Conservation (phyloP, 2,329 filamentous ascomycete genomes). For the Bipolaris sorokiniana region DNA sequence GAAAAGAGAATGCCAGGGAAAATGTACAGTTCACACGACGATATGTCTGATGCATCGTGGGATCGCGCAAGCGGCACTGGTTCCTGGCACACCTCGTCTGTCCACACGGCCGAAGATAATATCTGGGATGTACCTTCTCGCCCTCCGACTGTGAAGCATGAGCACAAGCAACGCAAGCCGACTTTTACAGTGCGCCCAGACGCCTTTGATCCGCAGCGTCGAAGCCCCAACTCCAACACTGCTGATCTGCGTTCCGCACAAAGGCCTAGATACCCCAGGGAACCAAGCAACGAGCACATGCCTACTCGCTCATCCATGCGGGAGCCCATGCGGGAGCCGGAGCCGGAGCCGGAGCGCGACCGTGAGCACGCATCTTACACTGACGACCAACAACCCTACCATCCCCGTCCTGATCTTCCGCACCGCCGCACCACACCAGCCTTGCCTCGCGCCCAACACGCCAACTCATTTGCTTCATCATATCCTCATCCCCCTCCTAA, state of each 20-base stretch:
- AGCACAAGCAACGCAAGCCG: constrained; percentile 2
- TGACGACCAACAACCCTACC: constrained; percentile 11
- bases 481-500: constrained; percentile 14
- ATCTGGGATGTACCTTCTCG: constrained; percentile 27
- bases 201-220: constrained; percentile 7
- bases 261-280: constrained; percentile 2
- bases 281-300: constrained; percentile 17
- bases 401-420: constrained; percentile 5
- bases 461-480: constrained; percentile 12
- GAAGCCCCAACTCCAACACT: constrained; percentile 17
- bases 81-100: constrained; percentile 27
- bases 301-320: constrained; percentile 2
- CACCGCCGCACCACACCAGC: constrained; percentile 24
- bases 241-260: constrained; percentile 8
- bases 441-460: not conserved
- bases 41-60: constrained; percentile 26
- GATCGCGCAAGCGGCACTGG: constrained; percentile 31
- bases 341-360: not conserved
- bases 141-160: constrained; percentile 4
- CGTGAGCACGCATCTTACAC: constrained; percentile 7
- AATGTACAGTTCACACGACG: constrained; percentile 15
- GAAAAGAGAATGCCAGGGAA: constrained; percentile 18
- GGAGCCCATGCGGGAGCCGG: not conserved
- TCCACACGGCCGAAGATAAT: constrained; percentile 28
- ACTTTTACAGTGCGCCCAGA: not conserved